Evolutionary conservation across 495 filamentous ascomycete genomes (phyloP), one percentile per base, ranked within the genome.

Genomic region (Annulohypoxylon bovei): DNA sequence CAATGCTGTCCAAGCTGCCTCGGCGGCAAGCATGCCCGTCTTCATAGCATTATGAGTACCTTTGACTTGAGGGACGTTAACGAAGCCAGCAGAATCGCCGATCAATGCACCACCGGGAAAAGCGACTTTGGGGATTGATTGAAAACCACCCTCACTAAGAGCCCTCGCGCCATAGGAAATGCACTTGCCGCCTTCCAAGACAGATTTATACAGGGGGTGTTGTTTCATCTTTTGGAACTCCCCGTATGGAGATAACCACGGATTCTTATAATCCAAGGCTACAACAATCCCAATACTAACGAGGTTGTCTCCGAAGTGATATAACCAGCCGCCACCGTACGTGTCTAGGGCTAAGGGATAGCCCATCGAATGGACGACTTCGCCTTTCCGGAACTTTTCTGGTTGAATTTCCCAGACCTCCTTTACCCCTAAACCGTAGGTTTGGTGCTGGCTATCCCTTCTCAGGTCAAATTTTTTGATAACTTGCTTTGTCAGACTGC

Each of bases 141-240:
- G 95, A 78, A 93, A 99, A 37, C 95, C 95, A 74, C 95, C 95
- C 80, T 99, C 95, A 71, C 95, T 94, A 16, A 99, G 85, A 7
- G 95, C 93, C 60, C 96, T 87, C 11, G 95, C 95, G 63, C 92
- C 95, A 78, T 99, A 99, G 12, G 96, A 97, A 65, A 99, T 94
- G 79, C 96, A 98, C 81, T 97, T 97, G 59, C 95, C 95, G 64
- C 95, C 95, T 78, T 97, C 90, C 18, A 99, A 84, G 16, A 93
- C 88, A 3, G 88, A 84, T 66, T 82, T 87, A 81, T 95, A 98
- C 44, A 96, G 80, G 22, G 95, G 95, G 78, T 99, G 95, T 69
- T 97, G 93, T 84, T 99, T 99, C 84, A 98, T 88, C 83, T 97
- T 97, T 77, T 99, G 96, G 80, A 99, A 98, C 77, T 99, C 95